Evolutionary conservation across 495 filamentous ascomycete species (phyloP).

Genomic region (Penicillium pulvis): DNA sequence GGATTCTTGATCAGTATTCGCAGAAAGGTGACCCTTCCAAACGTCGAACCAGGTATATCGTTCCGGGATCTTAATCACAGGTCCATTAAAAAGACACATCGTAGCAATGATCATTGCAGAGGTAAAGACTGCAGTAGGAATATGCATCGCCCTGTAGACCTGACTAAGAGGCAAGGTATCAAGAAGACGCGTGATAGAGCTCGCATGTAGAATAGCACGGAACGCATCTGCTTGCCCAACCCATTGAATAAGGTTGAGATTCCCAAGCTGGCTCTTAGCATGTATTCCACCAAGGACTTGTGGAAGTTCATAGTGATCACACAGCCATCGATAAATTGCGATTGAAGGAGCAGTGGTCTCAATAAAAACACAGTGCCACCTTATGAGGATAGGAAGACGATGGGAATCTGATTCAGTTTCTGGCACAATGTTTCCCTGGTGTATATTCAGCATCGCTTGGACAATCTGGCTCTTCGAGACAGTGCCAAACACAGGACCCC

Average conservation of each 20-base stretch:
- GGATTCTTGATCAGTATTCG: not conserved
- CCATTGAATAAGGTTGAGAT: conserved; percentile 8
- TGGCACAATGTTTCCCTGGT: conserved; percentile 6
- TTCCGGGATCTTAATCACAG: conserved; percentile 8
- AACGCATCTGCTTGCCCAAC: conserved; percentile 4
- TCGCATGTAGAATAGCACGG: conserved; percentile 14
- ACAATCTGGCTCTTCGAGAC: conserved; percentile 12
- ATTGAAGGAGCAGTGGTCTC: conserved; percentile 15
- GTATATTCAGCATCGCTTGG: conserved; percentile 18
- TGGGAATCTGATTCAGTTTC: not conserved
- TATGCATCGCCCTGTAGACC: conserved; percentile 14
- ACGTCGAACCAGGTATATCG: conserved; percentile 4
- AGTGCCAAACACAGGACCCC: conserved; percentile 6
- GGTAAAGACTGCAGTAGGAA: conserved; percentile 20
- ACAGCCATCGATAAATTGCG: conserved; percentile 12
- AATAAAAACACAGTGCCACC: conserved; percentile 22
- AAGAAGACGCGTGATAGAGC: conserved; percentile 16
- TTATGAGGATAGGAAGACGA: conserved; percentile 11
- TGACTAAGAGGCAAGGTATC: conserved; percentile 16
- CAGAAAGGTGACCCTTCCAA: conserved; percentile 3
- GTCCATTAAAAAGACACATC: conserved; percentile 11
- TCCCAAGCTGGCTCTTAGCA: conserved; percentile 1
- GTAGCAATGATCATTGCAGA: conserved; percentile 17
- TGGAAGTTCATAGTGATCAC: conserved; percentile 8
- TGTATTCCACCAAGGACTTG: conserved; percentile 12